These are phyloP conservation scores for Morella rubra DNA, from an alignment of 306 rosid species.

Conservation along the genomic window DNA sequence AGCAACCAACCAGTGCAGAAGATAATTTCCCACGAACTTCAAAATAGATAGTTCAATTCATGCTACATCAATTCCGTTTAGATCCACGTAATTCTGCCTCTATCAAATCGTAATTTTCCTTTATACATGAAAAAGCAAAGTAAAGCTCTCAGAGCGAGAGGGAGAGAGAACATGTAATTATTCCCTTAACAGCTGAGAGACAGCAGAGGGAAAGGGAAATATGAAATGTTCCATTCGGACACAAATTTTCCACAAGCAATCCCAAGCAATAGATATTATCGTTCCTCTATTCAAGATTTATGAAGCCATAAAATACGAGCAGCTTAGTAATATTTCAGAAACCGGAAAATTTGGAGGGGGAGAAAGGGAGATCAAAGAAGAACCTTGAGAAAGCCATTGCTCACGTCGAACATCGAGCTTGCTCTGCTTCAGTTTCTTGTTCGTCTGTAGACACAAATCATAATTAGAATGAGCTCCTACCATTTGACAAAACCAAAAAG, in stretches of 20 bases:
- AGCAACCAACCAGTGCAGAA: background rate
- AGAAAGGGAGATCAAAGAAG: slow-evolving; percentile 12
- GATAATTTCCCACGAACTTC: background rate
- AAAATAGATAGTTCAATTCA: slow-evolving; percentile 3
- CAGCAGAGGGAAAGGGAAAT: background rate
- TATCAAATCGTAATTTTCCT: background rate
- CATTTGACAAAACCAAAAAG: too few relatives aligned
- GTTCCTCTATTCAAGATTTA: too few relatives aligned
- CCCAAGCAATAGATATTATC: background rate
- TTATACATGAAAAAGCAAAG: background rate
- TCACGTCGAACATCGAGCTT: slow-evolving; percentile 71
- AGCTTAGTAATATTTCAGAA: background rate
- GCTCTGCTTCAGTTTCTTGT: slow-evolving; percentile 62
- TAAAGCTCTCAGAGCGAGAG: background rate
- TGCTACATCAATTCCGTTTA: background rate
- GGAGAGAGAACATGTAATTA: background rate
- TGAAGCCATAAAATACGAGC: background rate
- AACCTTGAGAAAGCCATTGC: slow-evolving; percentile 71
- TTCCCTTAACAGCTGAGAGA: background rate
- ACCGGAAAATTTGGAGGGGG: background rate
- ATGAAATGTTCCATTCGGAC: background rate
- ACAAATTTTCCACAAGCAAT: background rate
- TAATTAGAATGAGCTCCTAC: background rate
- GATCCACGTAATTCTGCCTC: background rate
- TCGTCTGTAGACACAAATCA: slow-evolving; percentile 32